Base-by-base conservation (phyloP, 305 asterid genomes). In the Rubia occidens region DNA sequence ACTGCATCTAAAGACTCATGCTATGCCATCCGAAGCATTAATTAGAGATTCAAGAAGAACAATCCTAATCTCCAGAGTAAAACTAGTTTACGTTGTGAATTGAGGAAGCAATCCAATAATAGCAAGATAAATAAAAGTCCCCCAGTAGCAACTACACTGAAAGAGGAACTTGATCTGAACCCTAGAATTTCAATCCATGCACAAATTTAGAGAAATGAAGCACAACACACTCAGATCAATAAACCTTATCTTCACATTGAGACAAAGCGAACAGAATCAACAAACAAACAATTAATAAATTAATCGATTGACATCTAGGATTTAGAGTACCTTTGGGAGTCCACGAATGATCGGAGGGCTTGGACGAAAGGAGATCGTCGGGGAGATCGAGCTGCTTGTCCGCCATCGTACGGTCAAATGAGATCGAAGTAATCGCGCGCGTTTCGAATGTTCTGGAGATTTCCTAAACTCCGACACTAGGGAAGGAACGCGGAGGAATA, bases 341-440 rank as follows among this genome's bases (percentile, higher is more conserved):
- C 91, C 86, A 85, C 55, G 90, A 85, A 71, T 88, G 95, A 85
- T 89, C 95, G 73, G 90, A 26, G 29, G 2, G 29, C 29, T 26
- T 26, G 29, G 29, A 26, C 29, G 29, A 26, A 26, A 26, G 29
- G 29, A 26, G 29, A 26, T 26, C 29, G 29, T 26, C 29, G 29
- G 29, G 29, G 29, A 26, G 29, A 26, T 26, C 29, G 29, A 26
- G 29, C 29, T 26, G 29, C 29, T 26, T 26, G 29, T 26, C 29
- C 29, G 29, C 29, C 29, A 26, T 26, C 29, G 29, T 26, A 26
- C 29, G 29, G 29, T 26, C 29, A 26, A 26, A 26, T 26, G 29
- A 26, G 29, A 26, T 26, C 29, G 29, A 26, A 26, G 29, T 26
- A 26, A 26, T 2, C 29, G 29, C 29, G 29, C 29, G 29, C 56